phyloP scores from a whole-genome alignment of 2,329 filamentous ascomycete genomes.

The Curvularia spicifera region DNA sequence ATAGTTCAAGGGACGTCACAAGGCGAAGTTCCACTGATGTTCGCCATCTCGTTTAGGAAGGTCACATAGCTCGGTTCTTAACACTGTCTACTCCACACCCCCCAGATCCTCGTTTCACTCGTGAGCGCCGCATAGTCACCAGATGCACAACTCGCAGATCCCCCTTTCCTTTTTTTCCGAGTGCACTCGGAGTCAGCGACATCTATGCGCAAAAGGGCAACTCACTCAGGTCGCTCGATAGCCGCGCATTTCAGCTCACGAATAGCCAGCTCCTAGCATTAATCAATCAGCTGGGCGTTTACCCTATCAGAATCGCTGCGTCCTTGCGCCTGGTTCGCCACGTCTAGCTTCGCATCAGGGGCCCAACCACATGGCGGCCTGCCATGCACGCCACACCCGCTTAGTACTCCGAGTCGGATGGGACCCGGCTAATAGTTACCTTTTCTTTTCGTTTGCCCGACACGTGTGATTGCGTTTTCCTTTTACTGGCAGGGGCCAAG shows the following conservation, averaged over 20 bases:
- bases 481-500: conserved; percentile 8
- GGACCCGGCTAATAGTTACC: conserved; percentile 3
- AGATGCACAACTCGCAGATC: neutral
- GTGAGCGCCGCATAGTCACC: neutral
- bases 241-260: neutral
- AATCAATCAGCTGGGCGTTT: conserved; percentile 14
- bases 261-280: neutral
- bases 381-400: conserved; percentile 22
- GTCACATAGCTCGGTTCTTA: neutral
- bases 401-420: conserved; percentile 4
- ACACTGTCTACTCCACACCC: neutral
- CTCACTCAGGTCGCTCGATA: neutral
- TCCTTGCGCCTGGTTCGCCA: conserved; percentile 17
- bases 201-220: neutral
- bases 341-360: conserved; percentile 17
- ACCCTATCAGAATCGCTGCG: conserved; percentile 19
- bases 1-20: neutral
- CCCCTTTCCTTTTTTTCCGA: neutral
- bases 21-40: neutral
- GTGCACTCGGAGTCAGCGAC: neutral
- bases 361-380: conserved; percentile 17
- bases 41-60: conserved; percentile 1
- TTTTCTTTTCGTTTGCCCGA: neutral
- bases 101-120: neutral
- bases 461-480: conserved; percentile 10